A percentile compares a stretch with the other conserved stretches of the same genome.
Conservation (phyloP, 2,329 filamentous ascomycete species). For the Colletotrichum lupini region DNA sequence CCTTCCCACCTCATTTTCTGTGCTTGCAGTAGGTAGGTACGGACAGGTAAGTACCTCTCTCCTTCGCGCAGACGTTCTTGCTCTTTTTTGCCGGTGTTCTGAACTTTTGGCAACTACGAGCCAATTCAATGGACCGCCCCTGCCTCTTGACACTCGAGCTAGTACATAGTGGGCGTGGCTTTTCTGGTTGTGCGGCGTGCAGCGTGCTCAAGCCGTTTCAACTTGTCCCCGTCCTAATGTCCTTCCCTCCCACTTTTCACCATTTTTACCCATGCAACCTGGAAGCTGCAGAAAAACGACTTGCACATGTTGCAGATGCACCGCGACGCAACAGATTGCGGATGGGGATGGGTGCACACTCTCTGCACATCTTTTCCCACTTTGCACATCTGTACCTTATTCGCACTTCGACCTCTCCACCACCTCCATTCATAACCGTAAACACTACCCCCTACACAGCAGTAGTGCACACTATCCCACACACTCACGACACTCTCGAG, state of each 20-base stretch:
- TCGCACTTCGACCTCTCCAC: background rate
- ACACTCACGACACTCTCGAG: background rate
- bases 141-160: background rate
- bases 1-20: too few species aligned
- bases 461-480: too few species aligned
- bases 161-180: background rate
- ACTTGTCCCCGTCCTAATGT: slow-evolving; percentile 20
- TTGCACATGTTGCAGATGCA: slow-evolving; percentile 5
- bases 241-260: background rate
- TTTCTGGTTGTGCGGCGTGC: slow-evolving; percentile 19
- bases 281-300: background rate
- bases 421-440: background rate
- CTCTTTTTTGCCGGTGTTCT: background rate
- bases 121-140: too few species aligned
- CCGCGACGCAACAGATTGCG: slow-evolving; percentile 21
- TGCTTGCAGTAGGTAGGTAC: too few species aligned
- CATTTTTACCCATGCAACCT: background rate
- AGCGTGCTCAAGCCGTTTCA: slow-evolving; percentile 32
- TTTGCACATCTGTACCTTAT: slow-evolving; percentile 5
- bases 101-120: background rate
- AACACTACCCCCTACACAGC: background rate
- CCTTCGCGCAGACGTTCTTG: background rate
- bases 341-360: slow-evolving; percentile 6
- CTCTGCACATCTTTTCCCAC: background rate
- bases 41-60: too few species aligned